A percentile compares a stretch with the other conserved stretches of the same genome.
phyloP scores from a whole-genome alignment of 805 yeast species.

The Starmerella sirachaensis region DNA sequence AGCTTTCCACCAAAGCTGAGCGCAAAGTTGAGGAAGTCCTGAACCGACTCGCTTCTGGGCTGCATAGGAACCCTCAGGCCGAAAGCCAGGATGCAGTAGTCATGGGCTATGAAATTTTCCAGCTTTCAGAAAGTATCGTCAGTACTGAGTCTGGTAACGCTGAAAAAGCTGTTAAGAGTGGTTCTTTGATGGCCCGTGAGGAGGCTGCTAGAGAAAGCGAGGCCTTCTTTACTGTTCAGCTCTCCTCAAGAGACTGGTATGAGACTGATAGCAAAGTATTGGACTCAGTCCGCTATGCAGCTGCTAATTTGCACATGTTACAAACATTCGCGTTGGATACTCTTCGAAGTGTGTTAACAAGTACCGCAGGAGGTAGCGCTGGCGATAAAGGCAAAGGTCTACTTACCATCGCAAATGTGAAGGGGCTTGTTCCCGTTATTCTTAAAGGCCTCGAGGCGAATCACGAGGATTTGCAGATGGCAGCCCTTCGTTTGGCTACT shows the following conservation, averaged over 20 bases:
- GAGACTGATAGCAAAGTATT: conserved; percentile 23
- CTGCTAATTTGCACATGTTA: conserved; percentile 47
- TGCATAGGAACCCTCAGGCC: conserved; percentile 55
- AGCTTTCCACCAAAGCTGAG: conserved; percentile 55
- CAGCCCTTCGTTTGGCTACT: conserved; percentile 53
- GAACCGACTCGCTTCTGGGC: conserved; percentile 66
- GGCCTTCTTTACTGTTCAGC: conserved; percentile 62
- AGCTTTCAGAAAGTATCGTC: conserved; percentile 33
- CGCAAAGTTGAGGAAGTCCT: conserved; percentile 67
- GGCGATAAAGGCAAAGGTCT: conserved; percentile 27
- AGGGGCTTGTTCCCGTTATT: conserved; percentile 65
- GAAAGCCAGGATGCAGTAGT: conserved; percentile 47
- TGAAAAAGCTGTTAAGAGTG: conserved; percentile 13
- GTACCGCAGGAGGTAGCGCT: conserved; percentile 39
- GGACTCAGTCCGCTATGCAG: conserved; percentile 37
- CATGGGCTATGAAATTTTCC: conserved; percentile 61
- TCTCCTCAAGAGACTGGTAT: conserved; percentile 43
- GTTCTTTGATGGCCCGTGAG: conserved; percentile 16
- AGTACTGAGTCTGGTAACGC: background rate
- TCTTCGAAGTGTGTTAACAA: conserved; percentile 50
- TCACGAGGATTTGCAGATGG: conserved; percentile 64
- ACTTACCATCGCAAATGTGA: conserved; percentile 46
- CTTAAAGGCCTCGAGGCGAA: conserved; percentile 49
- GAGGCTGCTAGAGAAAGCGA: conserved; percentile 33
- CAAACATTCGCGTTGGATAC: conserved; percentile 70